Percentiles rank a stretch among this genome's conserved stretches.
These are phyloP conservation scores for Podosphaera xanthii DNA, from an alignment of 2,329 filamentous ascomycete genomes.

Conservation along the genomic window DNA sequence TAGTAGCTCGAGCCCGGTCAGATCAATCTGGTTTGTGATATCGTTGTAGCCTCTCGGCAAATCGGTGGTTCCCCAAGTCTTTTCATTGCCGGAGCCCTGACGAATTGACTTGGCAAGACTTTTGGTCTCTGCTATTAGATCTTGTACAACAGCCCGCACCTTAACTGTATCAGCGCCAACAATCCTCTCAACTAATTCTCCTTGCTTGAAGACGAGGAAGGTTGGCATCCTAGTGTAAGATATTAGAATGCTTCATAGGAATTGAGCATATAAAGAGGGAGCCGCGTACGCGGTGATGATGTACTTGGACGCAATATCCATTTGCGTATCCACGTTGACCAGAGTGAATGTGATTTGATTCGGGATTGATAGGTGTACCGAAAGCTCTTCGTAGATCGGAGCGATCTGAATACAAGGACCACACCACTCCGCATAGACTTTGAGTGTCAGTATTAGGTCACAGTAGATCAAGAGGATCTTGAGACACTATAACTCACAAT, in stretches of 20 bases:
- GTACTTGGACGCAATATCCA: slow-evolving; percentile 52
- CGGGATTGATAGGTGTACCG: slow-evolving; percentile 44
- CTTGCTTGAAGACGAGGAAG: slow-evolving; percentile 71
- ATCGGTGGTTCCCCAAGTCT: slow-evolving; percentile 49
- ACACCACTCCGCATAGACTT: slow-evolving; percentile 79
- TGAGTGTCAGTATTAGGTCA: background rate
- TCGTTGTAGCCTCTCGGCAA: slow-evolving; percentile 65
- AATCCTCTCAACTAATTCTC: slow-evolving; percentile 42
- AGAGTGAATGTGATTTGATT: slow-evolving; percentile 65
- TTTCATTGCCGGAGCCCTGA: slow-evolving; percentile 18
- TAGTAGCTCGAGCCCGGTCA: slow-evolving; percentile 60
- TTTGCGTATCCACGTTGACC: slow-evolving; percentile 60
- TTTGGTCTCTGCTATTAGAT: slow-evolving; percentile 42
- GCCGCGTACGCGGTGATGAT: slow-evolving; percentile 37
- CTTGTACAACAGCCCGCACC: slow-evolving; percentile 48
- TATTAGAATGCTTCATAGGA: slow-evolving; percentile 2
- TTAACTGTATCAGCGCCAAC: slow-evolving; percentile 50
- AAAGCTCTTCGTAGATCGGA: slow-evolving; percentile 60
- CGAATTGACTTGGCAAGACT: slow-evolving; percentile 16
- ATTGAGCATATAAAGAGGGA: background rate
- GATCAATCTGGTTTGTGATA: slow-evolving; percentile 61
- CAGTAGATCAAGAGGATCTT: slow-evolving; percentile 1
- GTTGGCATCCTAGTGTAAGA: slow-evolving; percentile 42
- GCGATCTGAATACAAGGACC: slow-evolving; percentile 65
- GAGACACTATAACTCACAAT: slow-evolving; percentile 40